Evolutionary conservation across 2,329 filamentous ascomycete species (phyloP), one percentile per base, ranked within the genome.

Genomic region (Fusarium nurragi): DNA sequence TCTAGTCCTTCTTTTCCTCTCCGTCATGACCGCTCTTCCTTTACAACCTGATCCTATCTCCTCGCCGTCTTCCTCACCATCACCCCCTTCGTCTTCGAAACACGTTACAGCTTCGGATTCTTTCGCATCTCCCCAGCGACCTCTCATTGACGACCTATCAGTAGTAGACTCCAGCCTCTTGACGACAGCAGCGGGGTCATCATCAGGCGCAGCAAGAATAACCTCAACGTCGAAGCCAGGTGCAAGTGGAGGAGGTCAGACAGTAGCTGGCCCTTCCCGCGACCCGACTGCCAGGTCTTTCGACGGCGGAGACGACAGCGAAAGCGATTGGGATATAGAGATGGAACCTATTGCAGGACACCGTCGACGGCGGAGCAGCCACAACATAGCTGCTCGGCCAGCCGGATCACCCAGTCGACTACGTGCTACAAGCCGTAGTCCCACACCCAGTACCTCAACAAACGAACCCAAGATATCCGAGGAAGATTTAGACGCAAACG

Each of bases 311-410:
- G 78, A 81, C 64, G 83, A 86, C 59, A 67, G 63, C 23, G 64
- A 68, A 32, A 67, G 50, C 48, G 60, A 63, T 64, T 76, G 79
- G 65, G 79, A 81, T 61, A 84, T 87, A 67, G 84, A 87, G 77
- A 86, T 87, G 83, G 84, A 82, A 62, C 76, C 83, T 34, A 79
- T 87, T 63, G 70, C 74, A n/a, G 80, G 83, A 68, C 84, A 86
- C 70, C 81, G 84, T 38, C 81, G 84, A 58, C 83, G 85, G 41
- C 80, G 83, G 57, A 87, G 84, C 77, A 86, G 84, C 64, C 75
- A 86, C 37, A 61, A 61, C 26, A 61, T 61, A 49, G 57, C 51
- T 23, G 28, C 41, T 70, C 80, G 78, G 62, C 73, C 46, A 50
- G 71, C 51, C 50, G 73, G 54, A 57, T 72, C 71, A 18, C 48